Evolutionary conservation across 2,329 filamentous ascomycete species (phyloP), one percentile per base, ranked within the genome.

Genomic region (Lasiodiplodia gonubiensis): DNA sequence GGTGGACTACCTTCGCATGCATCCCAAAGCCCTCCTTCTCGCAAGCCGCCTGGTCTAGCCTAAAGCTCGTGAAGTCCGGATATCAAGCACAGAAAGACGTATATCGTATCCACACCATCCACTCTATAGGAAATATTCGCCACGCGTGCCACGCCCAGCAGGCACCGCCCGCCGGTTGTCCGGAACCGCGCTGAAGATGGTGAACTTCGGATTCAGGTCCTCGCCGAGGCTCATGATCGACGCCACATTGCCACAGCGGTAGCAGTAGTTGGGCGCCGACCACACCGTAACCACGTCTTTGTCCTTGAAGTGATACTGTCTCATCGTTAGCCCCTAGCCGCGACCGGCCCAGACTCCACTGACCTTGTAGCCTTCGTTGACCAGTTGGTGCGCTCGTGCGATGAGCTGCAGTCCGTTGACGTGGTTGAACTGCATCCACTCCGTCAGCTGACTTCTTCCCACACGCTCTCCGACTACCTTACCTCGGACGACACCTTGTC

Each of bases 251-350:
- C 94, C 94, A 75, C 94, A 97, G 70, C 93, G 89, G 81, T 97
- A 97, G 82, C 94, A 97, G 83, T 97, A 97, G 78, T 97, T 97
- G 0, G 94, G 94, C 11, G 94, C 94, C 0, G 92, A 96, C 94
- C 89, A 91, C 27, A 91, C 89, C 1, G 89, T 91, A 21, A 97
- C 94, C 51, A 97, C 94, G 14, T 96, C 96, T 81, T 95, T 94
- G 78, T 97, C 92, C 65, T 91, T 86, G 81, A 98, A 98, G 78
- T 98, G 94, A 78, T 96, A 98, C 88, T 92, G 67, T 39, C 30
- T 51, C 64, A 51, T 2, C 12, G 39, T 66, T 59, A 66, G 64
- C 64, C 4, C 64, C 14, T 8, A 14, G 39, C 42, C 42, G 30
- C 53, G 30, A 25, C 21, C 42, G 14, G 27, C 18, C 18, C 11